These are phyloP conservation scores for Pseudonitzschia delicatissima DNA, from an alignment of 108 stramenopile genomes.

Conservation along the genomic window DNA sequence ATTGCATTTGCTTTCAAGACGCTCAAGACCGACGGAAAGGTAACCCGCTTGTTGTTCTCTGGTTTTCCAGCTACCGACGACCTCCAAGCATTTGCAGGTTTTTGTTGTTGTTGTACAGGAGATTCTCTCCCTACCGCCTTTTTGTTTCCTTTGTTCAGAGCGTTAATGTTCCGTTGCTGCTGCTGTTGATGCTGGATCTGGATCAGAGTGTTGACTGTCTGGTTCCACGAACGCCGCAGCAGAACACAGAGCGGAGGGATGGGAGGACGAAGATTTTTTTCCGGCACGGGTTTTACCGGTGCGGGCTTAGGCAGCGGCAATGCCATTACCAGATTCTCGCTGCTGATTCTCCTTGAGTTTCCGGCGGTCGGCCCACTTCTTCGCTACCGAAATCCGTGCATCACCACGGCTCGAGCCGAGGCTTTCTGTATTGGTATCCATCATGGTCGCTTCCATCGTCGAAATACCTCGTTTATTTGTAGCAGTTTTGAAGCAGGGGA, in stretches of 20 bases:
- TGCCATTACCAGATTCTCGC: background rate
- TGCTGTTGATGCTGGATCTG: background rate
- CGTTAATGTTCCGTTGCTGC: background rate
- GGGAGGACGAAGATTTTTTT: background rate
- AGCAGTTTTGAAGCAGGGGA: too few relatives aligned
- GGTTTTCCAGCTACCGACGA: background rate
- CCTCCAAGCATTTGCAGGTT: background rate
- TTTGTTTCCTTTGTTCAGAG: background rate
- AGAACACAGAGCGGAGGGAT: slow-evolving; percentile 11
- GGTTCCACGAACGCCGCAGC: slow-evolving; percentile 24
- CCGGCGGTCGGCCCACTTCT: slow-evolving; percentile 22
- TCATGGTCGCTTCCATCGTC: too few relatives aligned
- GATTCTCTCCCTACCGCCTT: background rate
- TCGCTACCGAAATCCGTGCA: slow-evolving; percentile 10
- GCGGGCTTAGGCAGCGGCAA: background rate
- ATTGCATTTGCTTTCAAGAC: slow-evolving; percentile 27
- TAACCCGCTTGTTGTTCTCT: background rate
- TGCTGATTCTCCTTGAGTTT: background rate
- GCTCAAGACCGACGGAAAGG: slow-evolving; percentile 29
- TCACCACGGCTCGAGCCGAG: slow-evolving; percentile 12
- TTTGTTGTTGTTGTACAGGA: background rate
- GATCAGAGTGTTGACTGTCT: slow-evolving; percentile 3
- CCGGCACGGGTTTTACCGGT: background rate
- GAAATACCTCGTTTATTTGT: too few relatives aligned
- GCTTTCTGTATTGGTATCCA: background rate